Evolutionary conservation across 2,329 filamentous ascomycete genomes (phyloP).

Genomic region (Elsinoe perseae): DNA sequence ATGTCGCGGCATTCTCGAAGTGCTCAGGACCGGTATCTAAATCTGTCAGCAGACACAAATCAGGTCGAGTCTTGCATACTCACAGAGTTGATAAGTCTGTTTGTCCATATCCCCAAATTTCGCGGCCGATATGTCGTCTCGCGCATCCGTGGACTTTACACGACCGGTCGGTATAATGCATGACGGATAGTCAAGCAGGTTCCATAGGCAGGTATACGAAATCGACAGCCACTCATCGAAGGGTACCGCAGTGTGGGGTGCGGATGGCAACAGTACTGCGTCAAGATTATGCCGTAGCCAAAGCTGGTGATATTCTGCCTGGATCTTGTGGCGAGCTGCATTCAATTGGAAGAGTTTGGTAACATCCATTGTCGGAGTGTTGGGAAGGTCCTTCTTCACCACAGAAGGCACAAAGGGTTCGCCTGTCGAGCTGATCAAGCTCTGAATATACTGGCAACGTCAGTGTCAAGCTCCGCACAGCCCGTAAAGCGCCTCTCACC

Average conservation of each 20-base stretch:
- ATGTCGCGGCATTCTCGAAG: slow-evolving; percentile 26
- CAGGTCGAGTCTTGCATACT: background rate
- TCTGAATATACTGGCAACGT: slow-evolving; percentile 15
- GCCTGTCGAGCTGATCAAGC: slow-evolving; percentile 18
- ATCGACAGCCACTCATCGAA: slow-evolving; percentile 23
- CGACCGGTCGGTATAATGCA: slow-evolving; percentile 20
- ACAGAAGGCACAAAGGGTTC: slow-evolving; percentile 23
- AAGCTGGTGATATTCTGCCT: slow-evolving; percentile 21
- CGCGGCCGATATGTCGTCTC: slow-evolving; percentile 24
- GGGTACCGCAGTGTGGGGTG: slow-evolving; percentile 21
- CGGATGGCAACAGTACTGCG: slow-evolving; percentile 22
- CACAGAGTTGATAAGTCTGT: slow-evolving; percentile 20
- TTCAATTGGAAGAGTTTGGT: slow-evolving; percentile 20
- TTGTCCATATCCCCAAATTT: slow-evolving; percentile 24
- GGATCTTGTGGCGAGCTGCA: slow-evolving; percentile 17
- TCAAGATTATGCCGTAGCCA: slow-evolving; percentile 21
- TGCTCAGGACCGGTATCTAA: slow-evolving; percentile 28
- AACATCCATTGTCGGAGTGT: slow-evolving; percentile 19
- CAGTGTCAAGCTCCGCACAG: too few relatives aligned
- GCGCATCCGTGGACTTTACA: slow-evolving; percentile 22
- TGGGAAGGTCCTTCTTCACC: slow-evolving; percentile 21
- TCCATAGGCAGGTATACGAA: slow-evolving; percentile 21
- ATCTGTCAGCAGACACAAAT: background rate
- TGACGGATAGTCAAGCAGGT: slow-evolving; percentile 21
- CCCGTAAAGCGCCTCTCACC: too few relatives aligned